A percentile compares a stretch with the other conserved stretches of the same genome.
phyloP scores from a whole-genome alignment of 495 filamentous ascomycete species.

The Xylaria acuta region DNA sequence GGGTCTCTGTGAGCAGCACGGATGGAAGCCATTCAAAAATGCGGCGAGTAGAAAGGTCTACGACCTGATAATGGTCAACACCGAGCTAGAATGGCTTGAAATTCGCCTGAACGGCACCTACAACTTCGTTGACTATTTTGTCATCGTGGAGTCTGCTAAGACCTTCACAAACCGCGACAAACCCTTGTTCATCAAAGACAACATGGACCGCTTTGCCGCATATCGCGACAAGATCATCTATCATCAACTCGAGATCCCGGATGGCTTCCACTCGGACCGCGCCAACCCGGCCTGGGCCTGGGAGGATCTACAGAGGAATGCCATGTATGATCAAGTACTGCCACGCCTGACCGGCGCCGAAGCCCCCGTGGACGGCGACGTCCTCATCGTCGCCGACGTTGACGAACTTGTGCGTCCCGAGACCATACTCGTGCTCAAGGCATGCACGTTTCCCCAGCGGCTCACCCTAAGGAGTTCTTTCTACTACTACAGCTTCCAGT shows the following conservation, averaged over 20 bases:
- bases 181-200: constrained; percentile 51
- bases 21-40: constrained; percentile 45
- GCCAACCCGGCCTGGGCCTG: constrained; percentile 49
- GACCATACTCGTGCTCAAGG: constrained; percentile 50
- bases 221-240: constrained; percentile 62
- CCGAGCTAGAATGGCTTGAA: constrained; percentile 64
- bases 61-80: constrained; percentile 61
- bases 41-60: constrained; percentile 54
- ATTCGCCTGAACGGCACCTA: constrained; percentile 61
- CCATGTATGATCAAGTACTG: constrained; percentile 58
- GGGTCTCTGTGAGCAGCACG: constrained; percentile 48
- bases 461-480: constrained; percentile 59
- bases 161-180: constrained; percentile 60
- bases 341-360: constrained; percentile 44
- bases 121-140: constrained; percentile 61
- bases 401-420: constrained; percentile 60
- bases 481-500: constrained; percentile 66
- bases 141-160: constrained; percentile 57
- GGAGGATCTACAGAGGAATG: constrained; percentile 60
- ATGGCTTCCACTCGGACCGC: constrained; percentile 40
- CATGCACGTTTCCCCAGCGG: constrained; percentile 58
- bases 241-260: constrained; percentile 55
- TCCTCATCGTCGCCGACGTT: constrained; percentile 56
- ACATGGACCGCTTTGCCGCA: constrained; percentile 45
- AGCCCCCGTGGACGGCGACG: constrained; percentile 45